Conservation (phyloP, 2,329 filamentous ascomycete species). For the Aureobasidium sp. region DNA sequence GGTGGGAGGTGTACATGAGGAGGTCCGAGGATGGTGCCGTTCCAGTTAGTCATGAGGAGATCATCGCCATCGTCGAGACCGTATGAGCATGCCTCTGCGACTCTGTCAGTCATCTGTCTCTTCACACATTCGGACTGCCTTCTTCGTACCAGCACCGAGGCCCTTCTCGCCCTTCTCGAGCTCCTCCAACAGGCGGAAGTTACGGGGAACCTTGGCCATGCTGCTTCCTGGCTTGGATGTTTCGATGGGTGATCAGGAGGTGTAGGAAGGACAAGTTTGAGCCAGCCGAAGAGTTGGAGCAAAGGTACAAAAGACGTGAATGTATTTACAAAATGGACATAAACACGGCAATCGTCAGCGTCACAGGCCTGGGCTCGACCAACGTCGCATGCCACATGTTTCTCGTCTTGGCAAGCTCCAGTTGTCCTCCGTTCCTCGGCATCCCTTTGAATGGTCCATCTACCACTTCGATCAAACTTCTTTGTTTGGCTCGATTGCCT, state of each 20-base stretch:
- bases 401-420: neutral
- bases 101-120: neutral
- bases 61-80: conserved; percentile 91
- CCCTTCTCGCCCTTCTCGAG: conserved; percentile 99
- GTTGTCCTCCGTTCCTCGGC: neutral
- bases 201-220: conserved; percentile 78
- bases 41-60: conserved; percentile 96
- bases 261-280: neutral
- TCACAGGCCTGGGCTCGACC: neutral
- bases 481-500: neutral
- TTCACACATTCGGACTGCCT: neutral
- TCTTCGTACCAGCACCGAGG: conserved; percentile 64
- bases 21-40: conserved; percentile 91
- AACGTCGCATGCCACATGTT: conserved; percentile 10
- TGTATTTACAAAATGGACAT: neutral
- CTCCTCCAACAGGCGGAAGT: conserved; percentile 94
- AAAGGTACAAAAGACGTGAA: neutral
- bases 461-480: neutral
- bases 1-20: conserved; percentile 66
- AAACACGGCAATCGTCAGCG: neutral
- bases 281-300: neutral
- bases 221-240: neutral
- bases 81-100: conserved; percentile 86
- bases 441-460: neutral
- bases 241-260: no score